These are phyloP conservation scores for Fusarium zealandicum DNA, from an alignment of 2,329 filamentous ascomycete species.

Conservation along the genomic window DNA sequence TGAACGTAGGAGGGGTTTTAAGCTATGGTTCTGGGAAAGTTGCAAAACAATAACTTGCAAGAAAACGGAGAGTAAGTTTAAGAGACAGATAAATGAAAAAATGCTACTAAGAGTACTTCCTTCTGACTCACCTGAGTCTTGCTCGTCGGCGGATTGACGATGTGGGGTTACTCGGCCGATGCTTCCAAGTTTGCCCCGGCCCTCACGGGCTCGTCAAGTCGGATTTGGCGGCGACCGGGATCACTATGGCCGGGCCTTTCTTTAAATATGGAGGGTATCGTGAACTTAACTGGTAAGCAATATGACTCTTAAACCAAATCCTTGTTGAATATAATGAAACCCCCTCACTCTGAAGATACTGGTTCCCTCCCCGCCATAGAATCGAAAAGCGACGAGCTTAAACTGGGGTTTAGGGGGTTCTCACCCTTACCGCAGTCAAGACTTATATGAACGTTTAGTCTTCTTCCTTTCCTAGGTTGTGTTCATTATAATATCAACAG, in stretches of 20 bases:
- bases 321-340: too few relatives aligned
- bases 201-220: too few relatives aligned
- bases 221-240: background rate
- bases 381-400: too few relatives aligned
- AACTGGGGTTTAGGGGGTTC: too few relatives aligned
- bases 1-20: background rate
- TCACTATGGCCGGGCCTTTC: background rate
- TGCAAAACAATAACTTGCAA: background rate
- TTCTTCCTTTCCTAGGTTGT: background rate
- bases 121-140: constrained; percentile 17
- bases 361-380: too few relatives aligned
- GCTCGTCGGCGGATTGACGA: background rate
- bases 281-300: too few relatives aligned
- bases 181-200: too few relatives aligned
- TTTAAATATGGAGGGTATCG: too few relatives aligned
- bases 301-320: too few relatives aligned
- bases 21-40: background rate
- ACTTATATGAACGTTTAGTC: background rate
- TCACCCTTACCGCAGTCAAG: too few relatives aligned
- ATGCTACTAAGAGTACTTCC: too few relatives aligned
- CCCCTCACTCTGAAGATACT: too few relatives aligned
- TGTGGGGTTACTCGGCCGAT: constrained; percentile 7
- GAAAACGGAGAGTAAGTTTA: background rate
- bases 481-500: background rate
- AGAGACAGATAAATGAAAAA: background rate